Evolutionary conservation across 2,329 filamentous ascomycete species (phyloP), one percentile per base, ranked within the genome.

Genomic region (Trichoderma breve): DNA sequence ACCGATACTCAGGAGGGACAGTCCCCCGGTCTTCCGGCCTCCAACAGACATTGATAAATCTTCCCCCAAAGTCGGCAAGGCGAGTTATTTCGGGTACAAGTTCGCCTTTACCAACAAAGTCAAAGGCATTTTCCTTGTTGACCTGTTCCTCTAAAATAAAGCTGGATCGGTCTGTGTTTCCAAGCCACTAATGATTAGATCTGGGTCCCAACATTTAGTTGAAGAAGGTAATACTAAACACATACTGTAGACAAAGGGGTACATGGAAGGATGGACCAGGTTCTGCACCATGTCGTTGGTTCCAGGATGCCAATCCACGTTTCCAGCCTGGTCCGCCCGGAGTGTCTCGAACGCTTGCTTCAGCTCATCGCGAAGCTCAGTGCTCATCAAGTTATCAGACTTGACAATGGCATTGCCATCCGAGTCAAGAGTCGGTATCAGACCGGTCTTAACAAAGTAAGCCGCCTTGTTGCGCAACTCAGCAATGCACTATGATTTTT

Each of bases 301-400:
- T 5, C 83, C 80, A 0, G 88, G 89, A 78, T 91, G 86, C 83
- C 85, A 91, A 75, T 90, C 88, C 11, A 72, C 70, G 9, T 72
- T 47, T 5, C 3, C 64, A 21, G 39, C 58, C 30, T 73, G 70
- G 18, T 66, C 70, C 3, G n/a, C 39, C 18, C 39, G 60, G 18
- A 73, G 72, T 6, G 36, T 64, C 15, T 72, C 65, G 14, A 72
- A 69, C 7, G 72, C 70, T 18, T 55, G 32, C 15, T 14, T 21
- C 24, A 73, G 8, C 12, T 75, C 70, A 43, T 57, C 21, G 3
- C 60, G 65, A 12, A 73, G 60, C 6, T 26, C 1, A 4, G 8
- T 6, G 9, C 34, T 51, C 7, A 72, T 61, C 39, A 73, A 32
- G 3, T 6, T 18, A 39, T 73, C 72, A 11, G 72, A 69, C n/a